Evolutionary conservation across 2,329 filamentous ascomycete species (phyloP).

Genomic region (Trichophyton verrucosum): DNA sequence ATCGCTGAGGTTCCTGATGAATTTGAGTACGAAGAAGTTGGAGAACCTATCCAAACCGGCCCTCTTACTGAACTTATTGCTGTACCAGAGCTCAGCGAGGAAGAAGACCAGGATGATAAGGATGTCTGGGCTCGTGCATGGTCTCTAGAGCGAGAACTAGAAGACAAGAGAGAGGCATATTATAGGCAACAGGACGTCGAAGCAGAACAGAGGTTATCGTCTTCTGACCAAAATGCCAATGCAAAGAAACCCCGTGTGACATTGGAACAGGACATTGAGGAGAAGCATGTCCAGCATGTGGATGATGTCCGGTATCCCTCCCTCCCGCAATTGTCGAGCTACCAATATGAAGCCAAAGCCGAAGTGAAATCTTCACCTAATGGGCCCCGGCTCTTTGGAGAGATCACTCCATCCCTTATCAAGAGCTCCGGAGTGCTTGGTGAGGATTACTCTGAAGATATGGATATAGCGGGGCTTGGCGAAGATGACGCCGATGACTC

Average conservation of each 20-base stretch:
- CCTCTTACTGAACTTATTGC: constrained; percentile 37
- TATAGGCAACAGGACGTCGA: too few relatives aligned
- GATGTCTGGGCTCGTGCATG: too few relatives aligned
- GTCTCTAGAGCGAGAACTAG: constrained; percentile 19
- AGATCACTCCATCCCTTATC: constrained; percentile 46
- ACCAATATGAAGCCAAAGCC: constrained; percentile 17
- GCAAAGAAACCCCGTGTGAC: constrained; percentile 13
- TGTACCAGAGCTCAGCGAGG: constrained; percentile 28
- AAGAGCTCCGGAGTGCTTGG: constrained; percentile 41
- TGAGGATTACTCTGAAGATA: constrained; percentile 17
- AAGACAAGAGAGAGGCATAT: constrained; percentile 21
- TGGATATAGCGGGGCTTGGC: constrained; percentile 17
- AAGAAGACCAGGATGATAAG: constrained; percentile 30
- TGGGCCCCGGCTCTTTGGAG: constrained; percentile 43
- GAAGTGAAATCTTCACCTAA: constrained; percentile 14
- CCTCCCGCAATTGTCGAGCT: constrained; percentile 30
- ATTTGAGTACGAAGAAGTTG: constrained; percentile 43
- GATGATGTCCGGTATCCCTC: constrained; percentile 31
- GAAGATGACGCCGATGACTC: constrained; percentile 10
- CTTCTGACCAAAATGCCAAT: constrained; percentile 5
- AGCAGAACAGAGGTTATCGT: constrained; percentile 13
- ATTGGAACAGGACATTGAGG: constrained; percentile 5
- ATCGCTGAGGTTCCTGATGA: constrained; percentile 44
- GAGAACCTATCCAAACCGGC: constrained; percentile 27
- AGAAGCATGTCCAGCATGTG: constrained; percentile 11